Evolutionary conservation across 495 filamentous ascomycete genomes (phyloP).

Genomic region (Penicillium pancosmium): DNA sequence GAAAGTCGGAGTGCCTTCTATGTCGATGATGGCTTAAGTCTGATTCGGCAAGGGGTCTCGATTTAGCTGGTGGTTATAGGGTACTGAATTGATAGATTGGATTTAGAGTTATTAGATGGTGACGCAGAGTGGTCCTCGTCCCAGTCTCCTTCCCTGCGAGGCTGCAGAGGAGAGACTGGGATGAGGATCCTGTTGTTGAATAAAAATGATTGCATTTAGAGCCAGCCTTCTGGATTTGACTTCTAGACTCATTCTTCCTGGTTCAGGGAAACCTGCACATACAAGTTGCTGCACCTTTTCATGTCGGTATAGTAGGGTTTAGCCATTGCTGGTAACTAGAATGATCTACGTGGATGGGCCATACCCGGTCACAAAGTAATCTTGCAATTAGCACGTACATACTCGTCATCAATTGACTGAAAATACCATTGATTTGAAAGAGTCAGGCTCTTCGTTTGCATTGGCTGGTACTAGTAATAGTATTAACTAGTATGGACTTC

Average conservation of each 20-base stretch:
- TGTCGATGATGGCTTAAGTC: not conserved
- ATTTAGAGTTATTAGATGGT: conserved; percentile 1
- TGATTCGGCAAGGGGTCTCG: not conserved
- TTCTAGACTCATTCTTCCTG: too few relatives aligned
- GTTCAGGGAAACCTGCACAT: too few relatives aligned
- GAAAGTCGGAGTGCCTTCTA: not conserved
- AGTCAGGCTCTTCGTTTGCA: not conserved
- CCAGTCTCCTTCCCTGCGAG: not conserved
- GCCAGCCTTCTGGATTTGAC: not conserved
- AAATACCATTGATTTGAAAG: not conserved
- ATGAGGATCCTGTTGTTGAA: not conserved
- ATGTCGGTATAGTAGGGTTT: too few relatives aligned
- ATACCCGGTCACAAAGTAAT: too few relatives aligned
- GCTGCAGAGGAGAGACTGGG: not conserved
- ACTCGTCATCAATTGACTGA: too few relatives aligned
- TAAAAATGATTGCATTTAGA: not conserved
- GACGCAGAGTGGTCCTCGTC: not conserved
- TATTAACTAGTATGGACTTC: not conserved
- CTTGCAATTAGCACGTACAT: too few relatives aligned
- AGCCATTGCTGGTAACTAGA: too few relatives aligned
- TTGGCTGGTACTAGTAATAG: not conserved
- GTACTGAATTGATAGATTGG: not conserved
- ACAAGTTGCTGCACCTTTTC: too few relatives aligned
- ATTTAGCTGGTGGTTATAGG: not conserved
- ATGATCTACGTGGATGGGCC: too few relatives aligned